Base-by-base conservation (phyloP, 805 yeast genomes). In the Saturnispora serradocipensis region DNA sequence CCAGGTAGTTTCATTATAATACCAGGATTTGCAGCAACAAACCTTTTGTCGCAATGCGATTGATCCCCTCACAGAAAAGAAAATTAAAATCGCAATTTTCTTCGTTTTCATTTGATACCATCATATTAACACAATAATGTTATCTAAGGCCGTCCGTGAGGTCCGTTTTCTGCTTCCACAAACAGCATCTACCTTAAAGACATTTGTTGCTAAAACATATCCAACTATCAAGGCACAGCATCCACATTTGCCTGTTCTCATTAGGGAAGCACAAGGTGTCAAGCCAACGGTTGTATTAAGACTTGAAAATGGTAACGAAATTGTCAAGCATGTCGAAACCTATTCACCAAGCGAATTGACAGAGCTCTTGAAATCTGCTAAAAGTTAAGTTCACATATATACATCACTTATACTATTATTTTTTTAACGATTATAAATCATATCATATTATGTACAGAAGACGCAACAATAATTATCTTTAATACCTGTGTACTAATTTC, bases 111-210 rank as follows among this genome's bases (percentile, higher is more conserved):
- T 38, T 38, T 38, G 42, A 38, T 38, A 20, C n/a, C 9, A 61
- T 65, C 5, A 57, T 47, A 42, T 28, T 11, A n/a, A 34, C 20
- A 16, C 18, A 34, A 49, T 46, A 35, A 58, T 34, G 61, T 59
- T 66, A 35, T 78, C 82, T n/a, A 65, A 69, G 34, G 77, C 86
- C 10, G 75, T 87, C 57, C 86, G 75, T 65, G 96, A 88, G 72
- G 74, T 88, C 62, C 78, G 96, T 67, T 84, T 86, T 69, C 88
- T 87, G 63, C 73, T 87, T 57, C 83, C 88, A 32, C 93, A 85
- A 67, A 75, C 83, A n/a, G 79, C 80, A 56, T 79, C 87, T 5
- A 79, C 90, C 13, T 72, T 86, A 59, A 80, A 76, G 80, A 46
- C 48, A 16, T 88, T 84, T 62, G 71, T 88, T 56, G 68, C 77